phyloP scores from a whole-genome alignment of 179 eudicot genomes.

The Corrigiola litoralis region DNA sequence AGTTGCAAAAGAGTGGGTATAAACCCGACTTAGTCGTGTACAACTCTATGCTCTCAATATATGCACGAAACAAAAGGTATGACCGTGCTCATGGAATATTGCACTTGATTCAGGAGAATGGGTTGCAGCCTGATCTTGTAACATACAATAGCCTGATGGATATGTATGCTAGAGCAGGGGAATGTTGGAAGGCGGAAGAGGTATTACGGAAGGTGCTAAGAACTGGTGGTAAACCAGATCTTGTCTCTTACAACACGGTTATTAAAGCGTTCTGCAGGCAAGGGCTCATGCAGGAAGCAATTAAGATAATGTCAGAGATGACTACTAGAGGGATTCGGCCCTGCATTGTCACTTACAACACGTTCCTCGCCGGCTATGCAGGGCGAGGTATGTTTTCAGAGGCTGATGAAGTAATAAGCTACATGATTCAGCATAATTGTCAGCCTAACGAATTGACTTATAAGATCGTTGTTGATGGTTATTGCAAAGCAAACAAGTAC shows the following conservation, averaged over 20 bases:
- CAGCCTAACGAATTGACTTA: slow-evolving; percentile 79
- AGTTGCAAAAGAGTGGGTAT: slow-evolving; percentile 55
- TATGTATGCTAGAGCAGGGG: slow-evolving; percentile 76
- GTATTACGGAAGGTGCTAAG: slow-evolving; percentile 44
- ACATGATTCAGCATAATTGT: slow-evolving; percentile 69
- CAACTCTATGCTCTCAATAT: slow-evolving; percentile 84
- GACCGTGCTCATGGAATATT: slow-evolving; percentile 63
- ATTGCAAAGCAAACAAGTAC: slow-evolving; percentile 63
- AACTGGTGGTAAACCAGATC: slow-evolving; percentile 60
- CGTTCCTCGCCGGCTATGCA: slow-evolving; percentile 83
- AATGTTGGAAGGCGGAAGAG: slow-evolving; percentile 89
- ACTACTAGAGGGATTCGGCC: slow-evolving; percentile 71
- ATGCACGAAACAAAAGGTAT: slow-evolving; percentile 56
- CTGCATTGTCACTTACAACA: slow-evolving; percentile 80
- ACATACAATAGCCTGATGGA: slow-evolving; percentile 88
- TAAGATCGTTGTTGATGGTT: slow-evolving; percentile 70
- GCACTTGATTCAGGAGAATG: slow-evolving; percentile 44
- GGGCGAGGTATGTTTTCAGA: slow-evolving; percentile 61
- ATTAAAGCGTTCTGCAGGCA: slow-evolving; percentile 83
- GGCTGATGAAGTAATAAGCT: slow-evolving; percentile 61
- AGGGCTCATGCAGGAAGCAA: slow-evolving; percentile 87
- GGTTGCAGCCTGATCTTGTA: slow-evolving; percentile 71
- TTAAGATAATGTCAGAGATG: slow-evolving; percentile 70
- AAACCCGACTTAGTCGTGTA: slow-evolving; percentile 72
- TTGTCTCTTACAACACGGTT: slow-evolving; percentile 80